Evolutionary conservation across 805 yeast species (phyloP), one percentile per base, ranked within the genome.

Genomic region (Saccharomycopsis sp.): DNA sequence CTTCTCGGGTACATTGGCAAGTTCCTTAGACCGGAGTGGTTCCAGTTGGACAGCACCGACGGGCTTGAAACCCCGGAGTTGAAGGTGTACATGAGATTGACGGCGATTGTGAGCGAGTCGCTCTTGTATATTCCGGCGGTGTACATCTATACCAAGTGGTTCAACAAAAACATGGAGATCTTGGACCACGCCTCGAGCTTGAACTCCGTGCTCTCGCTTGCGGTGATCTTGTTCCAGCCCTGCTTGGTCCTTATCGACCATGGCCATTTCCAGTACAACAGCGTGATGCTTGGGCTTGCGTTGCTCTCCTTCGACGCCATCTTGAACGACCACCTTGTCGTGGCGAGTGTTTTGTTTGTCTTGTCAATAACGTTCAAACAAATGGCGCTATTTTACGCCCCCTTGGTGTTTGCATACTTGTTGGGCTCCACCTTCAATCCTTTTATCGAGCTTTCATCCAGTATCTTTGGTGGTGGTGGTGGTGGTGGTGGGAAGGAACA

Each of bases 221-320:
- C 86, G 2, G 76, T 87, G 13, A 76, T 92, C n/a, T 57, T 92
- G 25, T 75, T 80, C 56, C 94, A 85, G 58, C 96, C 98, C 0
- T 69, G 83, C 2, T 65, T 89, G 45, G 69, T 83, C 33, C 67
- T 92, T 43, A 77, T 92, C 35, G 99, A 92, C 57, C 96, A 92
- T 60, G 98, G 98, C 5, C 98, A 92, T 61, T 92, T 92, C 63
- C 98, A 94, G 62, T 89, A 77, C 61, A 94, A 92, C 53, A 74
- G 87, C 0, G 94, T 92, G 19, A 89, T 92, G 97, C 70, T 92
- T 26, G 98, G 98, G 0, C 64, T 89, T 13, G 69, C 89, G 4
- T 65, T 86, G 20, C 63, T 76, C 40, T 69, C 94, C 0, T 62
- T 92, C 32, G 73, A 72, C 39, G 78, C 77, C 46, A 64, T 89